These are phyloP conservation scores for Lepidium africanum DNA, from an alignment of 345 rosid genomes.

Conservation along the genomic window DNA sequence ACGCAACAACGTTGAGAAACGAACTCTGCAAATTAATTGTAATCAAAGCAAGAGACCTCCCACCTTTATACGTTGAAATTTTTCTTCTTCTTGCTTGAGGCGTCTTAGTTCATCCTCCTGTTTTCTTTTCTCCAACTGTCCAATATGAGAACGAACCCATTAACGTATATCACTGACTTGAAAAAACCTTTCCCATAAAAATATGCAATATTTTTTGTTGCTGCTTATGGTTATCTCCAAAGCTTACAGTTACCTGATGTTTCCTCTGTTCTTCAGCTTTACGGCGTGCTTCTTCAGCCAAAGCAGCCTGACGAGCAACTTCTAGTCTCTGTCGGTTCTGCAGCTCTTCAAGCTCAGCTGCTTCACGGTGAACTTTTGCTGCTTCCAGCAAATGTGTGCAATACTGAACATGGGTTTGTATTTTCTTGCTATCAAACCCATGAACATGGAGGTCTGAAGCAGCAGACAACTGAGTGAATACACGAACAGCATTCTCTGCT, in stretches of 20 bases:
- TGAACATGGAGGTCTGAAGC: constrained; percentile 88
- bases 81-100: constrained; percentile 86
- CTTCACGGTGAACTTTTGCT: constrained; percentile 92
- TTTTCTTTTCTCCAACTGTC: constrained; percentile 89
- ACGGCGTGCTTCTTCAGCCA: constrained; percentile 98
- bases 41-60: constrained; percentile 4
- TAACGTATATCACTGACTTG: neutral
- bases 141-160: constrained; percentile 8
- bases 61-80: constrained; percentile 82
- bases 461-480: constrained; percentile 81
- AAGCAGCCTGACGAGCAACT: constrained; percentile 88
- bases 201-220: neutral
- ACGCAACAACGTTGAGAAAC: neutral
- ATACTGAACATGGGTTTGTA: constrained; percentile 92
- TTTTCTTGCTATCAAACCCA: constrained; percentile 96
- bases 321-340: constrained; percentile 88
- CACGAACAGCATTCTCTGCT: constrained; percentile 88
- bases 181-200: neutral
- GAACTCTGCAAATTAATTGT: neutral
- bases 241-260: constrained; percentile 49
- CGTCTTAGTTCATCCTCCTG: constrained; percentile 85
- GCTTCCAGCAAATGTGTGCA: constrained; percentile 91
- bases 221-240: neutral
- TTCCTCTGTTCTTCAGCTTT: constrained; percentile 97
- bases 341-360: constrained; percentile 87